These are phyloP conservation scores for Solanum rostratum DNA, from an alignment of 257 asterid species.

Conservation along the genomic window DNA sequence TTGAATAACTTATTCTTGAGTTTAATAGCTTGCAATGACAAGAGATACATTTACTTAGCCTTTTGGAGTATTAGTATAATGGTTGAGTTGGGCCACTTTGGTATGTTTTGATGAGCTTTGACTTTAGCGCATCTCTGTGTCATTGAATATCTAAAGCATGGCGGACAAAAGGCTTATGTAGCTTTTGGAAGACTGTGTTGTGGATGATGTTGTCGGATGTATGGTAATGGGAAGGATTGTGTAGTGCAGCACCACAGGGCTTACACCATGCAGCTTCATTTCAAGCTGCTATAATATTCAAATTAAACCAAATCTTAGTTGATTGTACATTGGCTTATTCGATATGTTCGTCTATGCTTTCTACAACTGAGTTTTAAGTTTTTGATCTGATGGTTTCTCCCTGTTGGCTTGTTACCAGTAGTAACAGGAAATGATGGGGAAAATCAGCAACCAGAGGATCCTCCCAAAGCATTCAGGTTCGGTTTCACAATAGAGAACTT, in stretches of 20 bases:
- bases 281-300: not conserved
- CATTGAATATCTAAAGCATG: not conserved
- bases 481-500: not conserved
- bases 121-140: not conserved
- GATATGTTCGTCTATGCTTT: not conserved
- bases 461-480: not conserved
- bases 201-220: not conserved
- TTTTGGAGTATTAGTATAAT: not conserved
- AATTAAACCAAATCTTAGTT: not conserved
- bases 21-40: not conserved
- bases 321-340: not conserved
- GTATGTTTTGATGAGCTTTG: not conserved
- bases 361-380: not conserved
- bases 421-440: not conserved
- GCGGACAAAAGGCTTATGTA: not conserved
- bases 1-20: not conserved
- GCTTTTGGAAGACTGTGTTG: not conserved
- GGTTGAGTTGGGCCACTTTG: not conserved
- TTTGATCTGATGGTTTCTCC: not conserved
- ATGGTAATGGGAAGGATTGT: not conserved
- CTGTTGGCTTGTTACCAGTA: not conserved
- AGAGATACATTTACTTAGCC: not conserved
- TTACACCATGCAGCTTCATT: not conserved
- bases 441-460: not conserved
- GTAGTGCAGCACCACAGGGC: not conserved